phyloP scores from a whole-genome alignment of 2,329 filamentous ascomycete species.

The Akanthomyces muscarius region DNA sequence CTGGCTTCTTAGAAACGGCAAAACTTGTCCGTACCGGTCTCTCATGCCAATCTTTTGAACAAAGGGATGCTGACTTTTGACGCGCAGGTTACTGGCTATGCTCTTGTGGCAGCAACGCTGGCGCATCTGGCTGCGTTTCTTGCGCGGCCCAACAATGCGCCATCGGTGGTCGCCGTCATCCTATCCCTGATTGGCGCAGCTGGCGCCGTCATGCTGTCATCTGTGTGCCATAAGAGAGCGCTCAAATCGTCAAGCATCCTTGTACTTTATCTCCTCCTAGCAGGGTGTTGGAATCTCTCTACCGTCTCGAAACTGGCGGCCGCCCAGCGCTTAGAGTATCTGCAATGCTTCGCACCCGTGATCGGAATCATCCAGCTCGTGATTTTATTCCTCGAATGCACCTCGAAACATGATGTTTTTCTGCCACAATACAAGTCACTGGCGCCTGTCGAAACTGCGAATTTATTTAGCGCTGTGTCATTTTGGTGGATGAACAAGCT shows the following conservation, averaged over 20 bases:
- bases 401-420: not conserved
- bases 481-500: conserved; percentile 17
- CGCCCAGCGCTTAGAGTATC: not conserved
- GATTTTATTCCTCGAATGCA: conserved; percentile 9
- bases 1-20: not conserved
- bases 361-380: not conserved
- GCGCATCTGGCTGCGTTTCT: not conserved
- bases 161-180: not conserved
- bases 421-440: not conserved
- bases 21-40: not conserved
- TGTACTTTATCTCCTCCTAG: conserved; percentile 1
- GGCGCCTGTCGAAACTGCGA: conserved; percentile 10
- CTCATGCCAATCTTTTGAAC: no score
- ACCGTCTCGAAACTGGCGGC: not conserved
- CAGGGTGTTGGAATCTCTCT: not conserved
- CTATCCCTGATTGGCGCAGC: not conserved
- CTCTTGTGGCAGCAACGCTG: not conserved
- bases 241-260: not conserved
- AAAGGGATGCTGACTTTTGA: not conserved
- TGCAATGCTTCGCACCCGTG: not conserved
- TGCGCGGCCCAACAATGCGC: not conserved
- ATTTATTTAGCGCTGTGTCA: not conserved
- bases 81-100: not conserved
- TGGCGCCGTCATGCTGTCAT: not conserved
- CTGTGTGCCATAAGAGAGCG: not conserved